Percentiles rank a stretch among this genome's conserved stretches.
These are phyloP conservation scores for Alternaria sp. DNA, from an alignment of 2,329 filamentous ascomycete species.

Conservation along the genomic window DNA sequence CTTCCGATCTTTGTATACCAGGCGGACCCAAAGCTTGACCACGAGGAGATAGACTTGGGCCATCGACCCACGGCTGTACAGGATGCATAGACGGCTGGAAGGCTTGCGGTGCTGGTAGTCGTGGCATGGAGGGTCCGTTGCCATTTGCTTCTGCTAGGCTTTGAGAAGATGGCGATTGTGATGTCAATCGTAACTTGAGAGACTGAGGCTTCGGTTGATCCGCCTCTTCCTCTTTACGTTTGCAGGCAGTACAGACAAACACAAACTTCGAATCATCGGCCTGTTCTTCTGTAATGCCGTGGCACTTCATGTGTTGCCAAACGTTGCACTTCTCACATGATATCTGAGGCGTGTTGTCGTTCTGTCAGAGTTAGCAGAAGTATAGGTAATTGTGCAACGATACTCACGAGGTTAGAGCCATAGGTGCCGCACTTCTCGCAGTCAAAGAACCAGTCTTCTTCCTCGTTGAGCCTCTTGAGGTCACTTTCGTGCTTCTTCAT, in stretches of 20 bases:
- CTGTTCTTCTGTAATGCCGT: constrained; percentile 79
- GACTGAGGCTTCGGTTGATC: constrained; percentile 69
- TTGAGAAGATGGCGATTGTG: constrained; percentile 55
- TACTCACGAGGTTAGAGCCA: constrained; percentile 75
- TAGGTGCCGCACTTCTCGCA: constrained; percentile 87
- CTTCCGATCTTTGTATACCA: constrained; percentile 51
- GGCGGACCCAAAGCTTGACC: constrained; percentile 56
- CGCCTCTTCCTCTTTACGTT: constrained; percentile 70
- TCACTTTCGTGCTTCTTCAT: constrained; percentile 82
- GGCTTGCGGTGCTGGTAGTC: constrained; percentile 32
- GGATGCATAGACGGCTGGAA: constrained; percentile 32
- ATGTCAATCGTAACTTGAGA: constrained; percentile 66
- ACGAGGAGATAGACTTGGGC: constrained; percentile 56
- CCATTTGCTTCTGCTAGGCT: constrained; percentile 30
- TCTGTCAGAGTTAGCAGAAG: constrained; percentile 56
- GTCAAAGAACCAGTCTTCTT: constrained; percentile 93
- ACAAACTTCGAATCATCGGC: constrained; percentile 81
- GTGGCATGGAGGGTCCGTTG: constrained; percentile 13
- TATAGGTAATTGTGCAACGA: neutral
- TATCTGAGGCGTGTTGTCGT: constrained; percentile 93
- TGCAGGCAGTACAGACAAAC: constrained; percentile 84
- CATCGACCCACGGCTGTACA: constrained; percentile 49
- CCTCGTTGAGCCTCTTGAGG: constrained; percentile 72
- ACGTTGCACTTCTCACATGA: constrained; percentile 93
- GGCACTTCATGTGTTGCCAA: constrained; percentile 96